Evolutionary conservation across 306 rosid genomes (phyloP), one percentile per base, ranked within the genome.

Genomic region (Argentina anserina): DNA sequence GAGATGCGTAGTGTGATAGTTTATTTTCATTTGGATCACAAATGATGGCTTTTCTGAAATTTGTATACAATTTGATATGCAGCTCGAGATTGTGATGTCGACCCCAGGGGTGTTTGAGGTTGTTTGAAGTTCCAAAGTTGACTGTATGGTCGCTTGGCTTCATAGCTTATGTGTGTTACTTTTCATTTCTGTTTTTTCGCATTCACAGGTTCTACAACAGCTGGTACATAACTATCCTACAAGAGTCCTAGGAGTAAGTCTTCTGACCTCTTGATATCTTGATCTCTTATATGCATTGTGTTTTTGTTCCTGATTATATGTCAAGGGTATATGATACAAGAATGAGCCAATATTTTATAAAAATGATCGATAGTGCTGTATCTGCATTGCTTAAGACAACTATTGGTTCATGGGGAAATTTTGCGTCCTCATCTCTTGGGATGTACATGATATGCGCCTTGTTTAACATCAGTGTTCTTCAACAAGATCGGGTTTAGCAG

Each of bases 91-190:
- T 78, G 97, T 93, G 75, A 68, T 82, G 84, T 86, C 93, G 17
- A 93, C 97, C 23, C 96, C 97, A 73, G 93, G 93, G 76, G 97
- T 90, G 83, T 85, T 93, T 67, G 90, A 90, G 98, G 98, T 92
- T 86, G 90, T 79, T 79, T 71, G 14, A 28, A 47, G 17, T 25
- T 77, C 69, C 21, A 34, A 66, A 26, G 21, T 67, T 72, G 76
- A 72, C 34, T 71, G n/a, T 76, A 17, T 52, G 11, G 61, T 64
- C 64, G 47, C 56, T 50, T 49, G 60, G 75, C 50, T 46, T 75
- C 67, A 31, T 29, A 50, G 46, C 75, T 86, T 73, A 77, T 75
- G 53, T 37, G 23, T 28, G 71, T 71, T 56, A 26, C 26, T 13
- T 42, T 73, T 34, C 26, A 58, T 65, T 26, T 72, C 21, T 25